Percentiles rank a stretch among this genome's conserved stretches.
phyloP scores from a whole-genome alignment of 805 yeast genomes.

The Candida orba region DNA sequence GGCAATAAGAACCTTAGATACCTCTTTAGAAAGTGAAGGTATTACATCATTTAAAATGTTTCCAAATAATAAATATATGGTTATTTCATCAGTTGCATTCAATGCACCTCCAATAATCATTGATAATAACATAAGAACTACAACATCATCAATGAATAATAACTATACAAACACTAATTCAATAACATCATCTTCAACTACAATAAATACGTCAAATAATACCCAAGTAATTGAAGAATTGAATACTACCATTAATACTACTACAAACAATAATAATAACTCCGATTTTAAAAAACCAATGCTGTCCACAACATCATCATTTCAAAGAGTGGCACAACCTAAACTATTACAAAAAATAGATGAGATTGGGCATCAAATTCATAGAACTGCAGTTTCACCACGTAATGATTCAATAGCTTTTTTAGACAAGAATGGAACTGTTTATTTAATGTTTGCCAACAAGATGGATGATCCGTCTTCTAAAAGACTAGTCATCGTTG shows the following conservation, averaged over 20 bases:
- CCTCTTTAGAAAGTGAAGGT: slow-evolving; percentile 77
- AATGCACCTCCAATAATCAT: slow-evolving; percentile 61
- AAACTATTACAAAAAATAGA: slow-evolving; percentile 55
- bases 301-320: neutral
- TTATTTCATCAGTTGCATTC: slow-evolving; percentile 52
- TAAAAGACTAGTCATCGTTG: slow-evolving; percentile 45
- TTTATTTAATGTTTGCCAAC: slow-evolving; percentile 61
- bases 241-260: neutral
- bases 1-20: slow-evolving; percentile 54
- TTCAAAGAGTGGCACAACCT: slow-evolving; percentile 49
- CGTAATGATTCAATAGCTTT: slow-evolving; percentile 82
- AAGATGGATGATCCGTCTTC: slow-evolving; percentile 45
- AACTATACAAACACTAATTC: neutral
- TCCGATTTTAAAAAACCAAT: neutral
- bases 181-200: neutral
- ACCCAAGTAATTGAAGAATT: neutral
- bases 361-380: slow-evolving; percentile 77
- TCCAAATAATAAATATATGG: slow-evolving; percentile 54
- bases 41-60: slow-evolving; percentile 75
- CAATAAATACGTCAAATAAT: neutral
- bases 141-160: neutral
- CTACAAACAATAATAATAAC: neutral
- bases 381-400: slow-evolving; percentile 69
- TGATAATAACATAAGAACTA: slow-evolving; percentile 45
- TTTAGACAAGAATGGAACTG: slow-evolving; percentile 69